These are phyloP conservation scores for Coelastrella sp. DNA, from an alignment of 139 green algal species.

Conservation along the genomic window DNA sequence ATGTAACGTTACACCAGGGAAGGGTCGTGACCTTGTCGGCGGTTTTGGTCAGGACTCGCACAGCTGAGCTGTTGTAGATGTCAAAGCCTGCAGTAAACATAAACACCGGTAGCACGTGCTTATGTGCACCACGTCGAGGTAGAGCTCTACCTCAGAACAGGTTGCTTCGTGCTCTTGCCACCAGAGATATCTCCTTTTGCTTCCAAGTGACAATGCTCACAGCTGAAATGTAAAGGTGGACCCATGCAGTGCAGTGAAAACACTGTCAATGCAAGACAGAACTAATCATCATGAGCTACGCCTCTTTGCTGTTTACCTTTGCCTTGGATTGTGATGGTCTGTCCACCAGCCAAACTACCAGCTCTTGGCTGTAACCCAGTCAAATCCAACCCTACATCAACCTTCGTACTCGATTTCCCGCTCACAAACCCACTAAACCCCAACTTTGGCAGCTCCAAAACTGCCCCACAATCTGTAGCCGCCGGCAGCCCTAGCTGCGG, in stretches of 20 bases:
- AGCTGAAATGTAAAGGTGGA: not conserved
- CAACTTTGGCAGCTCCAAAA: not conserved
- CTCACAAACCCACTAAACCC: conserved; percentile 1
- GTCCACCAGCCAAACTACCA: conserved; percentile 8
- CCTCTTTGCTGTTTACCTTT: not conserved
- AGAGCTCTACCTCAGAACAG: no score
- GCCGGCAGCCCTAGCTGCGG: not conserved
- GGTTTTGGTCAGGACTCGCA: not conserved
- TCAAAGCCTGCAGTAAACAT: conserved; percentile 25
- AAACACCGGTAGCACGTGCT: no score
- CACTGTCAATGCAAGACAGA: no score
- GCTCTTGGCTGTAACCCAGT: not conserved
- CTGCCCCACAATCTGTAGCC: not conserved
- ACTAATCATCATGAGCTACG: no score
- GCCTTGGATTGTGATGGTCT: not conserved
- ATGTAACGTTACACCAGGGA: not conserved
- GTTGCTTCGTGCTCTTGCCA: no score
- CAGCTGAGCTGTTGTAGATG: conserved; percentile 28
- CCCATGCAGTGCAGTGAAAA: not conserved
- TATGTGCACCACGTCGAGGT: no score
- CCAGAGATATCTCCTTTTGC: not conserved
- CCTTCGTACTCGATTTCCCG: not conserved
- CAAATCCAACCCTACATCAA: conserved; percentile 1
- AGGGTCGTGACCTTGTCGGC: not conserved
- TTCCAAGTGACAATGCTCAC: not conserved